Evolutionary conservation across 176 grass and related monocot species (phyloP).

Genomic region (Aegilops speltoides): DNA sequence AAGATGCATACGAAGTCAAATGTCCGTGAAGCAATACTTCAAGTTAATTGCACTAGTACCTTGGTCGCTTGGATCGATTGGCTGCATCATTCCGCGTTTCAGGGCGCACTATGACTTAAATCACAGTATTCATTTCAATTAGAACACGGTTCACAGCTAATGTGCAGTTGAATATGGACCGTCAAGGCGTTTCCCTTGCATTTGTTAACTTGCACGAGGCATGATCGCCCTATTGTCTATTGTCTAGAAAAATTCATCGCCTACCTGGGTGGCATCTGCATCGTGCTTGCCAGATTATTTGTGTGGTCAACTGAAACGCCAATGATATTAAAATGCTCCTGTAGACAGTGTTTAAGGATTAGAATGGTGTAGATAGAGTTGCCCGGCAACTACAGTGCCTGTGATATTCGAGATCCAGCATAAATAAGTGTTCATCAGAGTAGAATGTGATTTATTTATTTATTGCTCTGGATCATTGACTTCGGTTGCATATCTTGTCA

Average conservation of each 20-base stretch:
- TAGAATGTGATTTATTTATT: not conserved
- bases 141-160: not conserved
- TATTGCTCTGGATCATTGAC: not conserved
- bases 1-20: not conserved
- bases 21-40: not conserved
- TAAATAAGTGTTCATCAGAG: not conserved
- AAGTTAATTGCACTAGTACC: not conserved
- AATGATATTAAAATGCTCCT: not conserved
- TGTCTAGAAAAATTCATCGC: not conserved
- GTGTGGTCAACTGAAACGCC: slow-evolving; percentile 16
- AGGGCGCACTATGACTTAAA: not conserved
- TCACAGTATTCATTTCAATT: not conserved
- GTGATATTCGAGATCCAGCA: not conserved
- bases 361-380: not conserved
- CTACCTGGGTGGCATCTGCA: not conserved
- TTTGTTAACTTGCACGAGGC: not conserved
- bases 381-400: not conserved
- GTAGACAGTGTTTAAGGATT: not conserved
- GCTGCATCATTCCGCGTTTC: not conserved
- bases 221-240: not conserved
- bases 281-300: not conserved
- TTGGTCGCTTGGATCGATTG: no score
- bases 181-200: not conserved
- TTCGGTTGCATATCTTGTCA: not conserved
- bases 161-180: not conserved